These are phyloP conservation scores for Aspergillus flavus DNA, from an alignment of 2,329 filamentous ascomycete species.

Conservation along the genomic window DNA sequence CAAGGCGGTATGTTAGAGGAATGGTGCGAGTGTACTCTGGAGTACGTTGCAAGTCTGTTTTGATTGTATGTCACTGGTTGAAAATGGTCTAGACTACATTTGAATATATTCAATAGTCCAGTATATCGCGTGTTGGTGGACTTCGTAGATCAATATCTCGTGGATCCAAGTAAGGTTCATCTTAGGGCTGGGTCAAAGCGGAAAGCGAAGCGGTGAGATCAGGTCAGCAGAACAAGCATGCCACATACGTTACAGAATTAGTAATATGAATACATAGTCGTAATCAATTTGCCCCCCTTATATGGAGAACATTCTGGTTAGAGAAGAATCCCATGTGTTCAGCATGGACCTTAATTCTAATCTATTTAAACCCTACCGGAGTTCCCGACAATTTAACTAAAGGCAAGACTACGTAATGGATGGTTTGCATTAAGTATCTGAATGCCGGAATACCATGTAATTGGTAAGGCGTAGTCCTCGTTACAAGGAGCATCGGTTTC, in stretches of 20 bases:
- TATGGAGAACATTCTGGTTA: neutral
- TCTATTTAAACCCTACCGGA: neutral
- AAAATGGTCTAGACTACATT: neutral
- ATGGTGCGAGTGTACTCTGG: neutral
- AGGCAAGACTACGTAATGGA: neutral
- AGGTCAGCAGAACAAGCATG: neutral
- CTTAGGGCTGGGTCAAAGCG: neutral
- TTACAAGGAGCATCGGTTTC: neutral
- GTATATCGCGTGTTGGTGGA: neutral
- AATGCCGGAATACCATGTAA: neutral
- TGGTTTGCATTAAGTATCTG: neutral
- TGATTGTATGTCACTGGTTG: neutral
- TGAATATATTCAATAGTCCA: neutral
- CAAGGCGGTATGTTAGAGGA: neutral
- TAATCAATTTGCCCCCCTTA: neutral
- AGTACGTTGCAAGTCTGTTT: neutral
- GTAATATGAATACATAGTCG: neutral
- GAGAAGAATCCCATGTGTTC: neutral
- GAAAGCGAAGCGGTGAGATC: neutral
- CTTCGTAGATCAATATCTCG: neutral
- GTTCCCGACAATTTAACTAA: neutral
- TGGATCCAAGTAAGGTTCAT: neutral
- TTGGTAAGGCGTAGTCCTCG: neutral
- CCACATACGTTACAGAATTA: neutral
- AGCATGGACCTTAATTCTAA: neutral